Conservation (phyloP, 176 grass and related monocot species). For the Aegilops longissima region DNA sequence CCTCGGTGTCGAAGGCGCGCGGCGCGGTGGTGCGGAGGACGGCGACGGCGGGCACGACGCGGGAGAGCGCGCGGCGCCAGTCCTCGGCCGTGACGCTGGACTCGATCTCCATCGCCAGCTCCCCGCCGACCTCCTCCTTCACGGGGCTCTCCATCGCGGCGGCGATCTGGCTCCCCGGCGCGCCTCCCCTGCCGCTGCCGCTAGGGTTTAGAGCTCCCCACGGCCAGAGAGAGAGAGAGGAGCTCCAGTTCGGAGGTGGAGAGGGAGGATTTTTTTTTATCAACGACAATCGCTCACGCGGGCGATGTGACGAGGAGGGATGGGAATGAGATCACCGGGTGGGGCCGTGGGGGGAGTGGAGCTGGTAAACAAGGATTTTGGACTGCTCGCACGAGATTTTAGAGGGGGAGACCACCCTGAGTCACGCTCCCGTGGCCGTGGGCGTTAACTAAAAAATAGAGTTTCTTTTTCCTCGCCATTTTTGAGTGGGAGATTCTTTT, state of each 20-base stretch:
- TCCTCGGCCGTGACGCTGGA: slow-evolving; percentile 80
- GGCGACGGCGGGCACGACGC: slow-evolving; percentile 89
- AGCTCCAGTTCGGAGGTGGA: neutral
- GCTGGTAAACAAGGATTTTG: too few species aligned
- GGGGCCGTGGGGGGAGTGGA: neutral
- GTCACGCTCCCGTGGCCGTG: neutral
- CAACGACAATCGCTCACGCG: slow-evolving; percentile 23
- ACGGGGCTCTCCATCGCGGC: slow-evolving; percentile 46
- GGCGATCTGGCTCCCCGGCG: slow-evolving; percentile 20
- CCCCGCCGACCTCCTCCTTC: slow-evolving; percentile 50
- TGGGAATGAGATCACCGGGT: slow-evolving; percentile 32
- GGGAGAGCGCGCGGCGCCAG: slow-evolving; percentile 77
- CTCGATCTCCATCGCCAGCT: slow-evolving; percentile 80
- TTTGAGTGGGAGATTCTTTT: neutral
- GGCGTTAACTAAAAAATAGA: slow-evolving; percentile 2
- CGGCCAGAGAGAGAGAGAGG: neutral
- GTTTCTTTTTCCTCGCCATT: neutral
- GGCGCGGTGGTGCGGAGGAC: slow-evolving; percentile 93
- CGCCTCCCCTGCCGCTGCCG: neutral
- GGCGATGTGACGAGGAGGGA: neutral
- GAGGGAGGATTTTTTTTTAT: neutral
- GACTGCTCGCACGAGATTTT: too few species aligned
- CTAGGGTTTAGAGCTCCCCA: slow-evolving; percentile 39
- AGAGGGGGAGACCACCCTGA: neutral
- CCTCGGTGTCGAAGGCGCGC: slow-evolving; percentile 92